phyloP scores from a whole-genome alignment of 495 filamentous ascomycete genomes.

The Emericellopsis terricola region DNA sequence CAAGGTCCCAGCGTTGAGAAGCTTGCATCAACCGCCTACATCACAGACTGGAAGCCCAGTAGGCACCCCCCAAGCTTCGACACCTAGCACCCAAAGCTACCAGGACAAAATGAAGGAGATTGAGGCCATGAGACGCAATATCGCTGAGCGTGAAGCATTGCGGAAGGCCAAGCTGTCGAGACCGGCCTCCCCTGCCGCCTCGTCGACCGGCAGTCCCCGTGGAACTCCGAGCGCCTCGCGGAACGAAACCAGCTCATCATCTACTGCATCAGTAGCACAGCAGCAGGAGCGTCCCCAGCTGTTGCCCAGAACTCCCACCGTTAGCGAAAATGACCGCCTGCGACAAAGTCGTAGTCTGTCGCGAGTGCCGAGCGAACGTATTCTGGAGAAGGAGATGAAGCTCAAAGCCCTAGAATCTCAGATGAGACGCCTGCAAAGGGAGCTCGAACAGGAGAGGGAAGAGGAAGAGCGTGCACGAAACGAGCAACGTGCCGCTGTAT shows the following conservation, averaged over 20 bases:
- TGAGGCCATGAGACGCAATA: constrained; percentile 52
- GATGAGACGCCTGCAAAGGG: constrained; percentile 37
- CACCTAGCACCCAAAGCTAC: constrained; percentile 22
- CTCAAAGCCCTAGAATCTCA: constrained; percentile 37
- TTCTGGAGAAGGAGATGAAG: constrained; percentile 32
- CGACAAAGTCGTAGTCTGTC: constrained; percentile 1
- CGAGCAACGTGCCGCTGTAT: too few species aligned
- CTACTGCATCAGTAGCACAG: constrained; percentile 6
- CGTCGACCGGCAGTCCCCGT: background rate
- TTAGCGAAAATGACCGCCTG: background rate
- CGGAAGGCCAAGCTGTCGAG: constrained; percentile 23
- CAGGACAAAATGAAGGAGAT: constrained; percentile 52
- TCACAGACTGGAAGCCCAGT: constrained; percentile 10
- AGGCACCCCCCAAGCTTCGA: constrained; percentile 16
- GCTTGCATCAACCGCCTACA: constrained; percentile 23
- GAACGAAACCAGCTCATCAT: constrained; percentile 8
- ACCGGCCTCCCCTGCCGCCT: constrained; percentile 1
- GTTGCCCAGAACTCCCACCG: constrained; percentile 5
- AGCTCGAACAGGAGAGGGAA: constrained; percentile 29
- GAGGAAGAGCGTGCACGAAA: constrained; percentile 24
- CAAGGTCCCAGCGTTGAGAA: constrained; percentile 14
- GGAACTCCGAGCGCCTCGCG: background rate
- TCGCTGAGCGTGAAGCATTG: constrained; percentile 57
- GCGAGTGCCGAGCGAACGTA: constrained; percentile 21
- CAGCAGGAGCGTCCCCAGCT: constrained; percentile 5